Evolutionary conservation across 305 asterid species (phyloP).

Genomic region (Fraxinus sp.): DNA sequence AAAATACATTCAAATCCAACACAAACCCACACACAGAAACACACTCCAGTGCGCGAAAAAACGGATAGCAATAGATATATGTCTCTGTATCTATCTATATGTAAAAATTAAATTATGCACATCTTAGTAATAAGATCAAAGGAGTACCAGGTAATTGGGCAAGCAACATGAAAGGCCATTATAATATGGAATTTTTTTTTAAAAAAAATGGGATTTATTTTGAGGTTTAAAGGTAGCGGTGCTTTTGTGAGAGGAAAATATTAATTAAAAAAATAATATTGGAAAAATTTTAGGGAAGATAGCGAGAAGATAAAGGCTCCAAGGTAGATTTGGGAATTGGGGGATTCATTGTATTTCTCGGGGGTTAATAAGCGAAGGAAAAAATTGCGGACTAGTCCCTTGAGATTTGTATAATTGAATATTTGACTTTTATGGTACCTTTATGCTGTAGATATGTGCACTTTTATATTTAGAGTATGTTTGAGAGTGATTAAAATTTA

Average conservation of each 20-base stretch:
- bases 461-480: too few relatives aligned
- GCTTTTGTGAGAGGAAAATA: constrained; percentile 23
- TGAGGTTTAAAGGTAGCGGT: constrained; percentile 20
- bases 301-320: constrained; percentile 4
- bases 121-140: constrained; percentile 20
- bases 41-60: constrained; percentile 30
- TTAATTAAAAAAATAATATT: constrained; percentile 6
- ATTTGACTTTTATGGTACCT: not conserved
- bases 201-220: constrained; percentile 5
- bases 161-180: constrained; percentile 90
- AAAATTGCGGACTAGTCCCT: constrained; percentile 25
- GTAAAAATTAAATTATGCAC: constrained; percentile 17
- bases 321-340: constrained; percentile 27
- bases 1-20: constrained; percentile 19
- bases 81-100: constrained; percentile 3
- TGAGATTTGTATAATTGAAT: not conserved
- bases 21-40: constrained; percentile 32
- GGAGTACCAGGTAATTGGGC: constrained; percentile 90
- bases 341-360: constrained; percentile 16
- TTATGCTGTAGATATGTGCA: too few relatives aligned
- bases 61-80: constrained; percentile 11
- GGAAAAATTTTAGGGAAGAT: constrained; percentile 25
- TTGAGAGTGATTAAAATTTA: too few relatives aligned
- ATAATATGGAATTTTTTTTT: constrained; percentile 14
- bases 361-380: not conserved